Percentiles rank a stretch among this genome's conserved stretches.
Conservation (phyloP, 75 land plant genomes). For the Chamaecyparis obtusa region DNA sequence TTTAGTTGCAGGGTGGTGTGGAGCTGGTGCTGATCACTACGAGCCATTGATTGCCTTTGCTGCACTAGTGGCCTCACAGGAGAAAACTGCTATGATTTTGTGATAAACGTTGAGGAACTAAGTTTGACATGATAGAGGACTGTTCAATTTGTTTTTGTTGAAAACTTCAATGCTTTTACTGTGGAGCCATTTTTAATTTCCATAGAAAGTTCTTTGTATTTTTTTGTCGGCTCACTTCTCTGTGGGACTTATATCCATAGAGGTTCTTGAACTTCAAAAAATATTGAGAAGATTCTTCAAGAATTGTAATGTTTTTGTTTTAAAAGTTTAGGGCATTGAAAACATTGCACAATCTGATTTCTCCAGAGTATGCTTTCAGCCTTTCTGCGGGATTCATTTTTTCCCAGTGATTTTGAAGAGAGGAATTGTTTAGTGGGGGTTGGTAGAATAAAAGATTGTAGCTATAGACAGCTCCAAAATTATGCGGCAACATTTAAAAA, state of each 20-base stretch:
- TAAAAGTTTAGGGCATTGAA: neutral
- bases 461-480: too few relatives aligned
- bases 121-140: too few relatives aligned
- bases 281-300: neutral
- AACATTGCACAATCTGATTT: neutral
- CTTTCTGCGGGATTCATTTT: too few relatives aligned
- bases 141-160: neutral
- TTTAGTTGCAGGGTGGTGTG: too few relatives aligned
- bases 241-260: neutral
- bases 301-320: neutral
- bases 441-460: too few relatives aligned
- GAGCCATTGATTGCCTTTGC: too few relatives aligned
- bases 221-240: neutral
- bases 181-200: neutral
- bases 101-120: constrained; percentile 14
- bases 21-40: too few relatives aligned
- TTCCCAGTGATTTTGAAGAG: too few relatives aligned
- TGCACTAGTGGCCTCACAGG: too few relatives aligned
- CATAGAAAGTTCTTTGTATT: neutral
- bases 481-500: too few relatives aligned
- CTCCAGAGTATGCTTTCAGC: too few relatives aligned
- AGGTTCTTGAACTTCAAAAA: neutral
- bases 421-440: too few relatives aligned
- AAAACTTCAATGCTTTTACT: neutral
- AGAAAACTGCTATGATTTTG: constrained; percentile 57